These are phyloP conservation scores for Salinomyces thailandicus DNA, from an alignment of 2,329 filamentous ascomycete species.

Conservation along the genomic window DNA sequence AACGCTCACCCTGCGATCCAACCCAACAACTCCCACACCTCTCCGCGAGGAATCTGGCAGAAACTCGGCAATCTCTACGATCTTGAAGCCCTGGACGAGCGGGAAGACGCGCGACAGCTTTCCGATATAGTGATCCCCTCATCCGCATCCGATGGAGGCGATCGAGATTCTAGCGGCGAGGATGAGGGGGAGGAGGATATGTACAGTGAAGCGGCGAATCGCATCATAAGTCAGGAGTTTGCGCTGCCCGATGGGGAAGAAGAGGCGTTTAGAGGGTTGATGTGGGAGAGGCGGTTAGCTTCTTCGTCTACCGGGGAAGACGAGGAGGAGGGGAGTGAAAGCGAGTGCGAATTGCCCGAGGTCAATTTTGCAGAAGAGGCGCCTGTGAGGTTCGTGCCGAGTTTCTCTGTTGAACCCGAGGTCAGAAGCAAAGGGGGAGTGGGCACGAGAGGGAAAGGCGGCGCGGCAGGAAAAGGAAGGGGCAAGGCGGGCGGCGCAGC, in stretches of 20 bases:
- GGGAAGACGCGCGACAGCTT: constrained; percentile 55
- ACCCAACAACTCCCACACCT: constrained; percentile 51
- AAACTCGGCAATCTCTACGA: constrained; percentile 80
- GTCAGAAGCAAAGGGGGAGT: neutral
- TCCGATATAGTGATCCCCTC: constrained; percentile 18
- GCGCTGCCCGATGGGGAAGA: constrained; percentile 30
- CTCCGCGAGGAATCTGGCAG: constrained; percentile 82
- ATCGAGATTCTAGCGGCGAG: no score
- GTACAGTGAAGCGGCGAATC: constrained; percentile 26
- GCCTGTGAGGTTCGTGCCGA: constrained; percentile 25
- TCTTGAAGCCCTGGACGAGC: constrained; percentile 73
- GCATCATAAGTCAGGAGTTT: constrained; percentile 32
- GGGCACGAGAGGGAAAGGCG: no score
- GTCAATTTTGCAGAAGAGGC: constrained; percentile 22
- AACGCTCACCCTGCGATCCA: constrained; percentile 29
- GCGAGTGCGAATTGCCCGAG: constrained; percentile 20
- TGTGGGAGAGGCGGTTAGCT: constrained; percentile 32
- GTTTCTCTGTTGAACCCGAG: constrained; percentile 20
- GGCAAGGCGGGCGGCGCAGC: neutral
- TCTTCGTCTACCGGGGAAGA: constrained; percentile 2
- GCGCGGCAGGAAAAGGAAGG: neutral
- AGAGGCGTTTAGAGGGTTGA: constrained; percentile 29
- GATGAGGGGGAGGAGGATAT: constrained; percentile 30
- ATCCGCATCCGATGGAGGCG: constrained; percentile 29
- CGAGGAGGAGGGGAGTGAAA: constrained; percentile 14